Conservation (phyloP, 2,329 filamentous ascomycete genomes). For the Aspergillus calidoustus region DNA sequence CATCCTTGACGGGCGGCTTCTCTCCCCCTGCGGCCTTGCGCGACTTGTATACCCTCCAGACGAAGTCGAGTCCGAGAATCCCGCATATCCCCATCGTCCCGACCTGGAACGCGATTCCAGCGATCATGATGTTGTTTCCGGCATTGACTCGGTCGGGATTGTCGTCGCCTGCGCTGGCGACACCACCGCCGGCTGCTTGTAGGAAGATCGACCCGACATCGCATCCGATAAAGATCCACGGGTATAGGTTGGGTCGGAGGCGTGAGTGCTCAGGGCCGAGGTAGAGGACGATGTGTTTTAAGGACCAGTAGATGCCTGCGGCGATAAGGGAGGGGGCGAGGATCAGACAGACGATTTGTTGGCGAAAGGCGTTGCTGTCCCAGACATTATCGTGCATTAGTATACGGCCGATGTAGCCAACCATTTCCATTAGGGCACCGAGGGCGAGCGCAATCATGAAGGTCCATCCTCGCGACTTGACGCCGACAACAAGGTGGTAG, state of each 20-base stretch:
- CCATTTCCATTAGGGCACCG: neutral
- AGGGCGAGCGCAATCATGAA: neutral
- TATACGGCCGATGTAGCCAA: neutral
- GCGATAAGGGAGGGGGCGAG: neutral
- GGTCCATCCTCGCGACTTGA: neutral
- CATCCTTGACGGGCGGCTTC: neutral
- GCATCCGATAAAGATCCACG: neutral
- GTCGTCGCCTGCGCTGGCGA: neutral
- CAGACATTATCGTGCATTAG: neutral
- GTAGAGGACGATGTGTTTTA: neutral
- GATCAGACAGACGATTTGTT: neutral
- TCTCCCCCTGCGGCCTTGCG: neutral
- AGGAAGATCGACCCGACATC: neutral
- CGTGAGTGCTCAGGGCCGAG: neutral
- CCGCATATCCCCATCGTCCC: neutral
- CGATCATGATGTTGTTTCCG: neutral
- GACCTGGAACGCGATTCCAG: neutral
- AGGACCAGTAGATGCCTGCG: neutral
- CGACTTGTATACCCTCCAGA: neutral
- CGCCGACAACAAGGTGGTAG: neutral
- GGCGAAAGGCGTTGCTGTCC: neutral
- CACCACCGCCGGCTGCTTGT: neutral
- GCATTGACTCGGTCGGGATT: neutral
- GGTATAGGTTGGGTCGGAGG: neutral
- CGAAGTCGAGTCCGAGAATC: neutral